phyloP scores from a whole-genome alignment of 2,329 filamentous ascomycete species.

The Paraconiothyrium brasiliense region DNA sequence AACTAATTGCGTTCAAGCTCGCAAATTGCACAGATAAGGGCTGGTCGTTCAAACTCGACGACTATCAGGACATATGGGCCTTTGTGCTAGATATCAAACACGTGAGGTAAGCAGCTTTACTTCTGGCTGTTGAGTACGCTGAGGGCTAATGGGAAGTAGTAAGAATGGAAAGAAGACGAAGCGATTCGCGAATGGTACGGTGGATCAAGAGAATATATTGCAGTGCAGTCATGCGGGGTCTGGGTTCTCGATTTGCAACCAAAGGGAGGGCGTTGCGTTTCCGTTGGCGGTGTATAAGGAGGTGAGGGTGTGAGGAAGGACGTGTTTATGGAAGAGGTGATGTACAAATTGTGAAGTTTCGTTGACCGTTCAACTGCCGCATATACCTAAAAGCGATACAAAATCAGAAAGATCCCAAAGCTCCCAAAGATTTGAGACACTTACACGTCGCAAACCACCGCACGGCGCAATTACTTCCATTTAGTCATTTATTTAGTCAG shows the following conservation, averaged over 20 bases:
- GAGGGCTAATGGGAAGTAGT: slow-evolving; percentile 1
- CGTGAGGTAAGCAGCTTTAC: slow-evolving; percentile 13
- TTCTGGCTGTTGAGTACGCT: background rate
- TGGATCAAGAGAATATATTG: slow-evolving; percentile 17
- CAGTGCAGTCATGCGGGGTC: slow-evolving; percentile 23
- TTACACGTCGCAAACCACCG: no score
- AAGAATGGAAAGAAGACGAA: slow-evolving; percentile 18
- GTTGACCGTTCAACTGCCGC: no score
- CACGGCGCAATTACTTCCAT: no score
- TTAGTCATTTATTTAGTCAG: no score
- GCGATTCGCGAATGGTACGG: slow-evolving; percentile 17
- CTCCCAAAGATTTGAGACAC: no score
- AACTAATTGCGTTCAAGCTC: background rate
- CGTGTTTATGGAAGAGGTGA: no score
- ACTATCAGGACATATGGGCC: slow-evolving; percentile 20
- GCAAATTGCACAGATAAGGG: slow-evolving; percentile 19
- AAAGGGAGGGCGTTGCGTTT: slow-evolving; percentile 22
- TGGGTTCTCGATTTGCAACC: slow-evolving; percentile 25
- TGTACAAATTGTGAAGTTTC: background rate
- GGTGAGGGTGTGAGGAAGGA: background rate
- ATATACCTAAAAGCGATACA: no score
- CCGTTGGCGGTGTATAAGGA: slow-evolving; percentile 21
- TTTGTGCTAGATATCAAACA: slow-evolving; percentile 28
- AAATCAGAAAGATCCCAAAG: no score
- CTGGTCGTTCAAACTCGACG: slow-evolving; percentile 24